Evolutionary conservation across 805 yeast genomes (phyloP), one percentile per base, ranked within the genome.

Genomic region (Candida incommunis): DNA sequence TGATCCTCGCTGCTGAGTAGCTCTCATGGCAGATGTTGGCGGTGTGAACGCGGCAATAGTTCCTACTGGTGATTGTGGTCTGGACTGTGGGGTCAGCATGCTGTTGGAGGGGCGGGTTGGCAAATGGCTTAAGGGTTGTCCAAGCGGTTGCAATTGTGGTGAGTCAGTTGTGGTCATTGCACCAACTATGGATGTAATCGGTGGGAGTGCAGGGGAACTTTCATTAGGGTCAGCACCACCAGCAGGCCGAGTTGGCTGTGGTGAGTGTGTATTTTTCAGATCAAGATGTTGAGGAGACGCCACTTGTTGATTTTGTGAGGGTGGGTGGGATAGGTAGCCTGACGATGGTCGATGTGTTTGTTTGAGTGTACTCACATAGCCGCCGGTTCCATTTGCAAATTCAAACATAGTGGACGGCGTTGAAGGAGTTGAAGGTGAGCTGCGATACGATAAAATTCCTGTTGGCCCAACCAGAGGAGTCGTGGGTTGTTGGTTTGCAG

Each of bases 21-120:
- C 35, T 24, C 40, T n/a, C 40, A 31, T 3, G 3, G 44, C 40
- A 7, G 37, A 31, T 7, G 37, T 31, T 5, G 37, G 42, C 7
- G 43, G 22, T n/a, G 43, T 24, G 43, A 23, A 31, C 11, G 40
- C 40, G 26, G 43, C 24, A 5, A 26, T 24, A 13, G 15, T 23
- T 13, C 13, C 9, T 41, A 43, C 45, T 13, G 56, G 56, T 5
- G 53, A 50, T 13, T 52, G 54, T 3, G 56, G 56, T 7, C 54
- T 43, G 18, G 53, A 50, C 26, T 51, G 54, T 3, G 56, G 56
- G 3, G 56, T 52, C 46, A 52, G 41, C 21, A 52, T 51, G 42
- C 48, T 51, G 3, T 48, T 47, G 21, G 44, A n/a, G 41, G 26
- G 5, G 41, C 16, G 42, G n/a, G n/a, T n/a, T 35, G 26, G 37